A percentile compares a stretch with the other conserved stretches of the same genome.
Evolutionary conservation across 2,329 filamentous ascomycete species (phyloP).

Genomic region (Thielaviopsis euricoi): DNA sequence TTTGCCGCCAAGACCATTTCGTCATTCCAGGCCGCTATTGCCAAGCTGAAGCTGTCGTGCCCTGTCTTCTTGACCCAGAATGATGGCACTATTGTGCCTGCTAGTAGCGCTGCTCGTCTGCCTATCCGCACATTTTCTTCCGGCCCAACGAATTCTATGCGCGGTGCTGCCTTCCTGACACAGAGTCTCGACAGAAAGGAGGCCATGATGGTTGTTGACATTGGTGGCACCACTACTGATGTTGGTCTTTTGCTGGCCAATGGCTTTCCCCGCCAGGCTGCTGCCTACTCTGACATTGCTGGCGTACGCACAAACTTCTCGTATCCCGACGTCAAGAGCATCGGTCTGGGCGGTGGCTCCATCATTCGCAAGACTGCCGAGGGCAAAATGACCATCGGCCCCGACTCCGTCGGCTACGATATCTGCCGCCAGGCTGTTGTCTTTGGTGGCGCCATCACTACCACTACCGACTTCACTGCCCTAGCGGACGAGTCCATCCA

Average conservation of each 20-base stretch:
- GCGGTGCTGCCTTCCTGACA: conserved; percentile 43
- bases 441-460: conserved; percentile 39
- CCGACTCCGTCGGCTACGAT: conserved; percentile 45
- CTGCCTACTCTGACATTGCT: conserved; percentile 43
- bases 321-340: conserved; percentile 40
- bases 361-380: conserved; percentile 25
- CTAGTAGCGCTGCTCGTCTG: conserved; percentile 33
- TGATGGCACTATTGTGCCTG: conserved; percentile 43
- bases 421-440: conserved; percentile 35
- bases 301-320: conserved; percentile 47
- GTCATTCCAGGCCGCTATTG: conserved; percentile 36
- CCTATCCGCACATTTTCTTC: conserved; percentile 47
- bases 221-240: conserved; percentile 51
- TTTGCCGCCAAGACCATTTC: conserved; percentile 41
- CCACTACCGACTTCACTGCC: conserved; percentile 39
- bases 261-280: conserved; percentile 46
- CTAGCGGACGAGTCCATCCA: conserved; percentile 12
- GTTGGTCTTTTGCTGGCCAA: conserved; percentile 43
- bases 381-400: conserved; percentile 30
- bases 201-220: conserved; percentile 42
- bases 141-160: conserved; percentile 47
- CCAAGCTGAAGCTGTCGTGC: conserved; percentile 30
- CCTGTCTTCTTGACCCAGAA: conserved; percentile 47
- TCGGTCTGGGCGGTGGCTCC: conserved; percentile 42
- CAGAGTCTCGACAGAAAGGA: conserved; percentile 22